These are phyloP conservation scores for Neurospora terricola DNA, from an alignment of 495 filamentous ascomycete species.

Conservation along the genomic window DNA sequence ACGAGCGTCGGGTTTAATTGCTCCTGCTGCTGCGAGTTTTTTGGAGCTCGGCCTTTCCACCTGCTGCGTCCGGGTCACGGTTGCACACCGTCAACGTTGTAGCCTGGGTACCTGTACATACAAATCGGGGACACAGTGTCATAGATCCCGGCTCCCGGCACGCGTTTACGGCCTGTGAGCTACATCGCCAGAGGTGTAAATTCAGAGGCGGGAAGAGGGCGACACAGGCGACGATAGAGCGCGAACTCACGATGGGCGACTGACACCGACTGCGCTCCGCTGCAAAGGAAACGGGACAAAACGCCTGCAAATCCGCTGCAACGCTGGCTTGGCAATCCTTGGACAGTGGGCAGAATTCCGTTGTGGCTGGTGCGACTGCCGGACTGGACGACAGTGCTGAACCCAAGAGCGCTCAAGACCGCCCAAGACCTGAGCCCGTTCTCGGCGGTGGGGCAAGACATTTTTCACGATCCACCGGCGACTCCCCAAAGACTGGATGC, in stretches of 20 bases:
- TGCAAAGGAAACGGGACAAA: not conserved
- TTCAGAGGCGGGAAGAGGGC: constrained; percentile 13
- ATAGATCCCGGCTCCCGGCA: not conserved
- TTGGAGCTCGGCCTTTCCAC: constrained; percentile 7
- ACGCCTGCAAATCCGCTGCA: not conserved
- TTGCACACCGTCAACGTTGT: constrained; percentile 5
- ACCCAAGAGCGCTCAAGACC: not conserved
- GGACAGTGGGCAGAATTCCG: not conserved
- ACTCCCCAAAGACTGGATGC: not conserved
- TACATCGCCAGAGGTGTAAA: not conserved
- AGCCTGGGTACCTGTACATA: constrained; percentile 1
- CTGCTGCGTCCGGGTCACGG: not conserved
- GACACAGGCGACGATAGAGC: not conserved
- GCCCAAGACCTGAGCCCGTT: not conserved
- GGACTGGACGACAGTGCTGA: constrained; percentile 9
- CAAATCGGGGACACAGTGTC: not conserved
- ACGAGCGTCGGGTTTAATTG: constrained; percentile 13
- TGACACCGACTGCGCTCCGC: not conserved
- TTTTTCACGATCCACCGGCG: not conserved
- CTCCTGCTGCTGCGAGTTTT: constrained; percentile 9
- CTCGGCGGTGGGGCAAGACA: not conserved
- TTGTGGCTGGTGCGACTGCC: constrained; percentile 12
- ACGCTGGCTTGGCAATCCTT: not conserved
- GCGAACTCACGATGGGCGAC: constrained; percentile 9
- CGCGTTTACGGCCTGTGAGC: not conserved